Base-by-base conservation (phyloP, 2,329 filamentous ascomycete species). In the Capronia epimyces region DNA sequence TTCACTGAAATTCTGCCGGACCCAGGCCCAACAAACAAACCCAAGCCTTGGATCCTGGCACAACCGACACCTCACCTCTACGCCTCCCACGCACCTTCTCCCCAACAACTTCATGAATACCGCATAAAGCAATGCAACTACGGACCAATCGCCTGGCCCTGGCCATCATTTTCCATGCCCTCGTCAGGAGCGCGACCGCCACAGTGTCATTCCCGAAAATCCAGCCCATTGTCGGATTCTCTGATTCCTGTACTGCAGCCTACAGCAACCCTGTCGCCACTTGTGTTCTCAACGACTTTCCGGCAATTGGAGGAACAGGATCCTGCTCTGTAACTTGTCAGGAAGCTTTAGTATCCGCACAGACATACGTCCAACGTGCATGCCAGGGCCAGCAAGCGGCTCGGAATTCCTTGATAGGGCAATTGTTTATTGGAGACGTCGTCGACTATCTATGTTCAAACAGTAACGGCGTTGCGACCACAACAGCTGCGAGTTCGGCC, bases 381-480 rank as follows among this genome's bases (percentile, higher is more conserved):
- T 59, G 57, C 20, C 37, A 29, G 7, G 42, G 54, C 13, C 37
- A 57, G 36, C 34, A 47, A 36, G 57, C 57, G 15, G 36, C 42
- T 15, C 27, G 20, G n/a, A 41, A 40, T 21, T 53, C 49, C 3
- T 65, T 71, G 52, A 66, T 71, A 57, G 59, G 58, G 9, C 57
- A 60, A 15, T 42, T 56, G 13, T 61, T 58, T 27, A 47, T 48
- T 13, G 62, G 61, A 20, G 50, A 57, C 15, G 60, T 62, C 29
- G 53, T 70, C 1, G 62, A 67, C 25, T 73, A 71, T 65, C 68
- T 73, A 46, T 61, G 71, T 15, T 67, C 69, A 43, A 67, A 66
- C 12, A 68, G 66, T 8, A 63, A 68, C 58, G 63, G 59, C 20
- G 32, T 12, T 5, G 21, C 60, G 67, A 71, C 39, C 67, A 72